Conservation (phyloP, 2,329 filamentous ascomycete genomes). For the Alternaria sp. region DNA sequence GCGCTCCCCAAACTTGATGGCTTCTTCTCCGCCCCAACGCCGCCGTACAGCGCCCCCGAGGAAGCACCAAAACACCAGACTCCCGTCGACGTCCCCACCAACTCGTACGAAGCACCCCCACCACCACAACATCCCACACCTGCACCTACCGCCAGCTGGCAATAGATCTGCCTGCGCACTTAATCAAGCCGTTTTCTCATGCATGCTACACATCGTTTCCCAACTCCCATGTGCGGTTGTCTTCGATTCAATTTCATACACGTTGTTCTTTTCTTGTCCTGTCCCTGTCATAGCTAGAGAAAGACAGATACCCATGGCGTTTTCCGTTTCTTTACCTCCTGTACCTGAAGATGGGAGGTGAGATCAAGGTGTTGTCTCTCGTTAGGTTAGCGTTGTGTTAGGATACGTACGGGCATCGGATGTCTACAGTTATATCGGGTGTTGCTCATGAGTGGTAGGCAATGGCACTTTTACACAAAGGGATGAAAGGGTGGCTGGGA, state of each 20-base stretch:
- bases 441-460: not conserved
- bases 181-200: not conserved
- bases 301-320: constrained; percentile 14
- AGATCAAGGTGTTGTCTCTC: not conserved
- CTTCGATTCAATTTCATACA: not conserved
- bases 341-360: not conserved
- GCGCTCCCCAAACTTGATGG: constrained; percentile 17
- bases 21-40: constrained; percentile 29
- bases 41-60: constrained; percentile 29
- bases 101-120: not conserved
- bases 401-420: not conserved
- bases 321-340: not conserved
- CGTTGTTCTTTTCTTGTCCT: not conserved
- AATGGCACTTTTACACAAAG: not conserved
- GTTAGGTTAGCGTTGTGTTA: not conserved
- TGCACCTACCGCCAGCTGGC: constrained; percentile 17
- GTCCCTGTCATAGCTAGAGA: not conserved
- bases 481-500: not conserved
- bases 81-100: not conserved
- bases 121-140: not conserved
- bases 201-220: not conserved
- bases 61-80: constrained; percentile 16
- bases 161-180: constrained; percentile 14
- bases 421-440: not conserved
- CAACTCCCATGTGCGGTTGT: not conserved